Evolutionary conservation across 2,329 filamentous ascomycete genomes (phyloP), one percentile per base, ranked within the genome.

Genomic region (Uncinocarpus reesii): DNA sequence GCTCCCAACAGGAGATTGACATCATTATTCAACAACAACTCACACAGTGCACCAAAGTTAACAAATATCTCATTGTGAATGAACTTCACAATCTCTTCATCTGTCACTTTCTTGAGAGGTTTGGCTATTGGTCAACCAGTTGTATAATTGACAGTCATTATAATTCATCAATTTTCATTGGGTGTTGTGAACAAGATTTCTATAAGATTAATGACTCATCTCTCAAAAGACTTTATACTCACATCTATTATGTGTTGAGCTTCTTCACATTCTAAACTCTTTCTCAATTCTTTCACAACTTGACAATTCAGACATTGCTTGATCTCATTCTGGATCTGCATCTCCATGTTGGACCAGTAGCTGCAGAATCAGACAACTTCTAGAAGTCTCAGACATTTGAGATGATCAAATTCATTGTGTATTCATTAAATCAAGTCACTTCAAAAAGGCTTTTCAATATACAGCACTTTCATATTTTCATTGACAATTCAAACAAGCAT

Each of bases 101-200:
- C 42, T 24, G 48, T 50, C 8, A 13, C 26, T 7, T 50, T 41
- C 28, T 28, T n/a, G 5, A 50, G 2, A 8, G 46, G 20, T 13
- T 42, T 15, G 4, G 26, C 28, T 13, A 48, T 4, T 24, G 20
- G 18, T 16, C 23, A 48, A 6, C 28, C 28, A 5, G 37, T 48
- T 24, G 21, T 37, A 34, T 48, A 48, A 21, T 48, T 28, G 29
- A 48, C 26, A 31, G 37, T 24, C 5, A 26, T 48, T 28, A 48
- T 48, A n/a, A 48, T 42, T 23, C 37, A 36, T 11, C 11, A 11
- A 11, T 29, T 29, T 29, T 11, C 11, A 29, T 29, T 29, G 11
- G 26, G 26, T 29, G 20, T 47, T 15, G 11, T 26, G n/a, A 23
- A 15, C 3, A 47, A 18, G 5, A 4, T 10, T 6, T 29, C 23